These are phyloP conservation scores for Pseudisothecium myosuroides DNA, from an alignment of 225 moss, liverwort and hornwort species.

Conservation along the genomic window DNA sequence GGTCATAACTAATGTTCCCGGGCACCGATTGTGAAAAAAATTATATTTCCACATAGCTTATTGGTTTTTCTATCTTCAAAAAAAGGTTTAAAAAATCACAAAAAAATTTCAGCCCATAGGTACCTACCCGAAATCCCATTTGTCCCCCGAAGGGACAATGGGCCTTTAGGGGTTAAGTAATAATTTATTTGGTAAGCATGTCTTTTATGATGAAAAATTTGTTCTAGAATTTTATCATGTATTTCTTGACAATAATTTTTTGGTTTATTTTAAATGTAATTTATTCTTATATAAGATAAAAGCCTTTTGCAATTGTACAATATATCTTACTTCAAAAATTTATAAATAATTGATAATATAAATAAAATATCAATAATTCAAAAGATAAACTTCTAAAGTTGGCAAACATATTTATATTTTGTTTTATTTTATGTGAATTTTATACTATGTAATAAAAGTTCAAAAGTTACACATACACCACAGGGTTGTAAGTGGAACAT, in stretches of 20 bases:
- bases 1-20: too few species aligned
- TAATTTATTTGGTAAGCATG: fast-evolving
- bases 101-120: too few species aligned
- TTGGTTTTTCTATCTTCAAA: too few species aligned
- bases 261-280: not conserved
- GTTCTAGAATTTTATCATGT: too few species aligned
- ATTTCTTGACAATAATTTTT: not conserved
- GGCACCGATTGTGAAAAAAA: too few species aligned
- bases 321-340: not conserved
- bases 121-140: too few species aligned
- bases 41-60: too few species aligned
- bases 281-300: not conserved
- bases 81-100: too few species aligned
- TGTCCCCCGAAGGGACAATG: too few species aligned
- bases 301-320: not conserved
- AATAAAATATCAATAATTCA: not conserved
- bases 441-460: not conserved
- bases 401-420: not conserved
- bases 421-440: not conserved
- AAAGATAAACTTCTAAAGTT: not conserved
- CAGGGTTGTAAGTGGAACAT: fast-evolving
- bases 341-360: not conserved
- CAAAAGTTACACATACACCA: fast-evolving
- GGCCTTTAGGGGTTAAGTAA: too few species aligned
- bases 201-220: not conserved